A percentile compares a stretch with the other conserved stretches of the same genome.
phyloP scores from a whole-genome alignment of 1,284 basidiomycete species.

The Ganoderma leucocontextum region DNA sequence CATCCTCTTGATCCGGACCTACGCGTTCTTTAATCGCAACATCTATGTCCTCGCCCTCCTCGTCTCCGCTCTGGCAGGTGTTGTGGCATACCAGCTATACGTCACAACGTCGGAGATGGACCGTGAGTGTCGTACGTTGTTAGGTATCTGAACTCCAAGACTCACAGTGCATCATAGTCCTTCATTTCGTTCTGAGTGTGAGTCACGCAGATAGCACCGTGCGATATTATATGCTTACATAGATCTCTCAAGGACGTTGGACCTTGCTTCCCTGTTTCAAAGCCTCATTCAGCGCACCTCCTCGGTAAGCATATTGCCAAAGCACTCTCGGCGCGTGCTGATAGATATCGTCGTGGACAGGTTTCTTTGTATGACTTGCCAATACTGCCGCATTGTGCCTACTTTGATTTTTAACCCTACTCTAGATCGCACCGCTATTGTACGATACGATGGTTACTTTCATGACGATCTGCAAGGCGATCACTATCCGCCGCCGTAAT shows the following conservation, averaged over 20 bases:
- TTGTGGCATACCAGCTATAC: constrained; percentile 81
- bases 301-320: constrained; percentile 56
- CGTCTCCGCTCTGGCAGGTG: constrained; percentile 67
- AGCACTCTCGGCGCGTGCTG: background rate
- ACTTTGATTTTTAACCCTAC: constrained; percentile 10
- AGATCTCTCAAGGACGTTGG: constrained; percentile 52
- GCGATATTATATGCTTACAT: background rate
- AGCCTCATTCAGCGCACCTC: constrained; percentile 79
- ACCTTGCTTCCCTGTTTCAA: constrained; percentile 79
- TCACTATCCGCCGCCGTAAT: constrained; percentile 73
- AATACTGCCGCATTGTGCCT: background rate
- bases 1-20: constrained; percentile 81
- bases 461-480: constrained; percentile 80
- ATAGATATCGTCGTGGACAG: constrained; percentile 41
- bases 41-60: constrained; percentile 68
- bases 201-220: constrained; percentile 7
- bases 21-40: constrained; percentile 84
- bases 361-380: constrained; percentile 67
- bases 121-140: constrained; percentile 50
- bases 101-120: constrained; percentile 80
- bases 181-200: constrained; percentile 60
- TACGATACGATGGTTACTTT: constrained; percentile 81
- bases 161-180: constrained; percentile 49
- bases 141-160: background rate
- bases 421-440: constrained; percentile 76